Evolutionary conservation across 2,329 filamentous ascomycete genomes (phyloP).

Genomic region (Xylariaceae sp.): DNA sequence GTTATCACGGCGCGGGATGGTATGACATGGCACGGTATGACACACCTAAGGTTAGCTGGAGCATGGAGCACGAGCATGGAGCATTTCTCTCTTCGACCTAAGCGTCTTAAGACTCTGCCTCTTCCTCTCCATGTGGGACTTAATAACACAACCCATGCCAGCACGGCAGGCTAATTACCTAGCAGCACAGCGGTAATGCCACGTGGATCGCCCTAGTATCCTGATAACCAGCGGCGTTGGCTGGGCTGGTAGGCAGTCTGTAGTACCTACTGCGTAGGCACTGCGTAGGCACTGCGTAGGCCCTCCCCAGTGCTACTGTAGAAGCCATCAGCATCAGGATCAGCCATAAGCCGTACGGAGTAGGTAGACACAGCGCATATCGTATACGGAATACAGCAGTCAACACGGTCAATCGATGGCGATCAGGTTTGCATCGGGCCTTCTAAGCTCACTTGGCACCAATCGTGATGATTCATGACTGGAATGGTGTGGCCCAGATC

Average conservation of each 20-base stretch:
- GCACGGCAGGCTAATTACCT: neutral
- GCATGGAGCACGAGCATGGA: neutral
- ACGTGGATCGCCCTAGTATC: neutral
- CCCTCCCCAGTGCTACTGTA: neutral
- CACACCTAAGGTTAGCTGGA: neutral
- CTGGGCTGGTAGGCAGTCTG: neutral
- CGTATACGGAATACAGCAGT: neutral
- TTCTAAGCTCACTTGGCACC: slow-evolving; percentile 10
- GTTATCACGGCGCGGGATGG: neutral
- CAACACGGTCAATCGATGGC: neutral
- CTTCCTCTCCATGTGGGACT: neutral
- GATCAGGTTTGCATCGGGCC: slow-evolving; percentile 10
- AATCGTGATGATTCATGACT: slow-evolving; percentile 15
- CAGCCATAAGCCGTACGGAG: neutral
- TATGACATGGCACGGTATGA: slow-evolving; percentile 14
- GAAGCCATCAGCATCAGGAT: neutral
- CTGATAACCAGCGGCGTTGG: neutral
- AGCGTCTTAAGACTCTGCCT: neutral
- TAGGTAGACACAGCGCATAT: neutral
- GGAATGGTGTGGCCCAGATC: slow-evolving; percentile 10
- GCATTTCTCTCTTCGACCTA: no score
- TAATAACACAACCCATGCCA: slow-evolving; percentile 9
- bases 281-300: no score
- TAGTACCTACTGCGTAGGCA: no score
- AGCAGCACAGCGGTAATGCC: neutral